These are phyloP conservation scores for Xerocomus amazonicus DNA, from an alignment of 1,284 basidiomycete species.

Conservation along the genomic window DNA sequence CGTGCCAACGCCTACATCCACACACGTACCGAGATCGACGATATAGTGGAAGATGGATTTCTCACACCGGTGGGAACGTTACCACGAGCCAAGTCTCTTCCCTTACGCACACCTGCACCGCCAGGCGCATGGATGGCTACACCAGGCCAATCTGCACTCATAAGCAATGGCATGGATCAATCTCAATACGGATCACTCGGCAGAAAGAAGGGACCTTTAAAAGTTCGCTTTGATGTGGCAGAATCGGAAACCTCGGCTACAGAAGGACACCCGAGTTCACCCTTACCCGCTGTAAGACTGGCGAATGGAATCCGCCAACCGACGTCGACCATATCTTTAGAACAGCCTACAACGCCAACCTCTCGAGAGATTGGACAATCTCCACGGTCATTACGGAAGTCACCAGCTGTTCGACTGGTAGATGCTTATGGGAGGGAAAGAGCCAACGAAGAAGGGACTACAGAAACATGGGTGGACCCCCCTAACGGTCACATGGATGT, in stretches of 20 bases:
- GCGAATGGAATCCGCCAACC: slow-evolving; percentile 6
- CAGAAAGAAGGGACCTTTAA: slow-evolving; percentile 42
- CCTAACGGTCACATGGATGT: slow-evolving; percentile 14
- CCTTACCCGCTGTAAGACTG: slow-evolving; percentile 29
- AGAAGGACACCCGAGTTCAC: slow-evolving; percentile 32
- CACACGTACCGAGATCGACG: slow-evolving; percentile 15
- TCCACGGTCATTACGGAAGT: slow-evolving; percentile 39
- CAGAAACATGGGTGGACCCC: background rate
- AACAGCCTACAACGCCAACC: slow-evolving; percentile 20
- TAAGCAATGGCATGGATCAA: slow-evolving; percentile 20
- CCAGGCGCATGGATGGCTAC: slow-evolving; percentile 71
- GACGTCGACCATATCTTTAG: slow-evolving; percentile 9
- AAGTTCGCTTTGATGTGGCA: slow-evolving; percentile 65
- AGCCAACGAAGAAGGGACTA: slow-evolving; percentile 8
- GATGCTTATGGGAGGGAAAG: slow-evolving; percentile 55
- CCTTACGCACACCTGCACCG: slow-evolving; percentile 57
- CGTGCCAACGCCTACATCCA: slow-evolving; percentile 28
- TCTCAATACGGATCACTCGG: slow-evolving; percentile 33
- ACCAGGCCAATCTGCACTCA: slow-evolving; percentile 40
- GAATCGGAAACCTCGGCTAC: slow-evolving; percentile 38
- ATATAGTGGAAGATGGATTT: slow-evolving; percentile 31
- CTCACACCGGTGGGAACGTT: slow-evolving; percentile 44
- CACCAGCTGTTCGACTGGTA: slow-evolving; percentile 52
- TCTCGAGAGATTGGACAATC: slow-evolving; percentile 30
- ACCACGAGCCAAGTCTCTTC: slow-evolving; percentile 42